Conservation (phyloP, 495 filamentous ascomycete genomes). For the Aspergillus wentii region DNA sequence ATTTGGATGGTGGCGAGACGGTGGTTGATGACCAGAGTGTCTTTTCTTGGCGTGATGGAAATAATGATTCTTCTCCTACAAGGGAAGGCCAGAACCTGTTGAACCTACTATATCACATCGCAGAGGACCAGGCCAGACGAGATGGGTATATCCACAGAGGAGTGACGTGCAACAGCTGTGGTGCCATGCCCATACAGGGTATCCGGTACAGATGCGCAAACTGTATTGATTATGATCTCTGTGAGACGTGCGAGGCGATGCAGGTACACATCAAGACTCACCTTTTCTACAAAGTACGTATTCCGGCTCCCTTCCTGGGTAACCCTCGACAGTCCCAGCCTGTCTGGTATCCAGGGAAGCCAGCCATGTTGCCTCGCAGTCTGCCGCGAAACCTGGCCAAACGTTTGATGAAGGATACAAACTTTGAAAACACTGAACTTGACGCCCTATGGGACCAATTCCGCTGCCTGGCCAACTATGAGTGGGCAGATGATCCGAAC, state of each 20-base stretch:
- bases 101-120: conserved; percentile 70
- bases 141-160: conserved; percentile 92
- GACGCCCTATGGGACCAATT: conserved; percentile 97
- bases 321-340: conserved; percentile 66
- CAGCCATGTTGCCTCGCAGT: conserved; percentile 56
- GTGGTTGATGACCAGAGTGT: conserved; percentile 57
- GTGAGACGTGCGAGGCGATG: conserved; percentile 81
- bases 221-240: conserved; percentile 88
- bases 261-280: conserved; percentile 86
- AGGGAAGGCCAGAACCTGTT: conserved; percentile 71
- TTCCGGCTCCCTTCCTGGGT: conserved; percentile 65
- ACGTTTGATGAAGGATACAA: conserved; percentile 64
- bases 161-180: conserved; percentile 87
- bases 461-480: conserved; percentile 80
- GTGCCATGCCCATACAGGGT: conserved; percentile 79
- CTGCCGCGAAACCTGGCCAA: conserved; percentile 59
- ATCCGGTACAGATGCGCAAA: conserved; percentile 90
- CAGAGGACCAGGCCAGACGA: conserved; percentile 71
- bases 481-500: conserved; percentile 80
- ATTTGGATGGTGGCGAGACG: conserved; percentile 49
- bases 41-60: conserved; percentile 50
- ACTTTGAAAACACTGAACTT: conserved; percentile 75
- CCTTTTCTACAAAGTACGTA: conserved; percentile 88
- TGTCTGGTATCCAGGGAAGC: conserved; percentile 88
- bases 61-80: conserved; percentile 48